Evolutionary conservation across 345 rosid genomes (phyloP), one percentile per base, ranked within the genome.

Genomic region (Streptanthus diversifolius): DNA sequence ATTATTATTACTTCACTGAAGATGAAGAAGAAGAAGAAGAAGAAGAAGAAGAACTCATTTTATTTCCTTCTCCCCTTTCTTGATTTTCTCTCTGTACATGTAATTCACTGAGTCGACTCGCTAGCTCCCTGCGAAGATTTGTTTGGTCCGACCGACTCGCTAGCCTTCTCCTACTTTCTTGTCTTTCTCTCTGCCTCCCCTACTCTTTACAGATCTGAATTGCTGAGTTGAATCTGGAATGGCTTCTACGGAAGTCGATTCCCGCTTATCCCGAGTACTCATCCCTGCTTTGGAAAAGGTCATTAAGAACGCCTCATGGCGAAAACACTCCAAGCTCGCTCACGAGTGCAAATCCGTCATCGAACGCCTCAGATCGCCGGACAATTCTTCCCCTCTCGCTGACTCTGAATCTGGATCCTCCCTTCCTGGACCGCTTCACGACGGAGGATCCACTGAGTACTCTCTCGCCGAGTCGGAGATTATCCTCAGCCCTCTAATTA

Each of bases 241-340:
- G 99, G 95, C 99, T 88, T 95, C 99, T 71, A 79, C 95, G 93
- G 99, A 89, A 87, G 99, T 90, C 87, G 93, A 87, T 87, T 91
- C 97, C 95, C 95, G 98, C 81, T 68, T 95, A 76, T 83, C 75
- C 77, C 89, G 77, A 79, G 84, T 87, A 17, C 68, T 91, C 56
- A 83, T 79, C 71, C 99, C 96, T 4, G 91, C 96, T 70, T 70
- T 95, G 7, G 99, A 95, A 53, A 88, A 87, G 85, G 83, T 95
- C 80, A 76, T 91, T 29, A 95, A 91, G 83, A 90, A 91, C 79
- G 96, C 93, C 21, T 95, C 99, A 1, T 95, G 99, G 99, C 84
- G 99, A 13, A 95, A 95, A 68, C 99, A 95, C 88, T 88, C 97
- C 12, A 95, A 90, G 67, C 92, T 95, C 69, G 87, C 88, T 61